Conservation (phyloP, 495 filamentous ascomycete genomes). For the Penicillium subrubescens region DNA sequence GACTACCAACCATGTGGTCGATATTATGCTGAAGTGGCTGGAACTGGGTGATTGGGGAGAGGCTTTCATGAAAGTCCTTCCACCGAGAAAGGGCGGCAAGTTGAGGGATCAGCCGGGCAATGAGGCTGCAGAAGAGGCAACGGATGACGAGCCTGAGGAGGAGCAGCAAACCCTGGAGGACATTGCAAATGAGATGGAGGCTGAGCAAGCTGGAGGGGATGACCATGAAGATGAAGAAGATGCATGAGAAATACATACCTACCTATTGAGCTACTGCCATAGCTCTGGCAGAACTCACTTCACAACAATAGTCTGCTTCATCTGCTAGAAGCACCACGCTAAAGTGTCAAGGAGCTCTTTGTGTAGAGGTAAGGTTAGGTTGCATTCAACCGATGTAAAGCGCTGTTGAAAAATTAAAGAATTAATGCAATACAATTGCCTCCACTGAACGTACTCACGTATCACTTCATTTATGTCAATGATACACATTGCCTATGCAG, state of each 20-base stretch:
- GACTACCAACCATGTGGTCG: slow-evolving; percentile 90
- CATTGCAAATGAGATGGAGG: slow-evolving; percentile 8
- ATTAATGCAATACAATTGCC: no score
- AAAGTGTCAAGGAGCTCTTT: neutral
- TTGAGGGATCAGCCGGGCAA: slow-evolving; percentile 38
- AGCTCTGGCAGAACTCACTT: neutral
- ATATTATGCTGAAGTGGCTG: slow-evolving; percentile 94
- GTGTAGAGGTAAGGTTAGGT: no score
- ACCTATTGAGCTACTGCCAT: neutral
- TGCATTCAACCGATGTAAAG: no score
- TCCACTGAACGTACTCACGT: no score
- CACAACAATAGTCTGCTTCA: neutral
- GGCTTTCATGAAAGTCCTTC: slow-evolving; percentile 85
- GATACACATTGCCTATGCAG: no score
- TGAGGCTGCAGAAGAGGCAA: slow-evolving; percentile 25
- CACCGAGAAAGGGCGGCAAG: slow-evolving; percentile 76
- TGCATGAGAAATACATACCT: neutral
- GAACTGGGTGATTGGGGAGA: slow-evolving; percentile 85
- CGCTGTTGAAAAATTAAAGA: no score
- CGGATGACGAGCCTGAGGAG: slow-evolving; percentile 33
- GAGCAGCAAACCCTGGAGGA: slow-evolving; percentile 11
- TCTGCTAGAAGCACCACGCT: neutral
- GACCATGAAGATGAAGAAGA: slow-evolving; percentile 3
- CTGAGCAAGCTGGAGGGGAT: neutral
- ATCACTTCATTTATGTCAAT: no score